Conservation (phyloP, 768 basidiomycete species). For the Lactifluus subvellereus region DNA sequence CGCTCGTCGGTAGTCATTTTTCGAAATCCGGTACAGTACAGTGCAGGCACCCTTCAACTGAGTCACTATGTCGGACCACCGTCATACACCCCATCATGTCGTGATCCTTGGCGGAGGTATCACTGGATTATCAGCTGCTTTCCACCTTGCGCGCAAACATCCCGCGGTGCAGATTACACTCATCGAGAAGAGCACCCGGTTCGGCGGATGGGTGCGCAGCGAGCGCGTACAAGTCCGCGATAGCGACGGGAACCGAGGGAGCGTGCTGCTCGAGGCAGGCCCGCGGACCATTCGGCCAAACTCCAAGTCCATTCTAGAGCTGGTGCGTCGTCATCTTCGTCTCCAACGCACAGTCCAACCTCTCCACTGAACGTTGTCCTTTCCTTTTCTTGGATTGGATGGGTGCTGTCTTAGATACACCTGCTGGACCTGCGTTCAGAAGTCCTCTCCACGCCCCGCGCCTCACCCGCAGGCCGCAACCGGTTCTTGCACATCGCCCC, state of each 20-base stretch:
- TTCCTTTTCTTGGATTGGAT: too few species aligned
- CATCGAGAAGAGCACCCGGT: conserved; percentile 53
- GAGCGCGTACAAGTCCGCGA: conserved; percentile 43
- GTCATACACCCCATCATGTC: conserved; percentile 34
- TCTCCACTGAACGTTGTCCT: not conserved
- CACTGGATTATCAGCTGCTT: conserved; percentile 76
- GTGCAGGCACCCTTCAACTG: not conserved
- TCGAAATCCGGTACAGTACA: too few species aligned
- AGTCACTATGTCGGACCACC: not conserved
- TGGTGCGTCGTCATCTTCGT: conserved; percentile 48
- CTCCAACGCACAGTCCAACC: not conserved
- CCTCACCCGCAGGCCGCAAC: conserved; percentile 67
- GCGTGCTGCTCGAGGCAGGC: conserved; percentile 73
- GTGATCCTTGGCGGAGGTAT: conserved; percentile 77
- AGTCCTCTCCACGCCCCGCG: conserved; percentile 60
- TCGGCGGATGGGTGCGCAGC: conserved; percentile 87
- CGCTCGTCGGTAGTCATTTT: not conserved
- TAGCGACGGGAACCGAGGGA: conserved; percentile 28
- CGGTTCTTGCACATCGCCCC: conserved; percentile 65
- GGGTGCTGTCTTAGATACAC: conserved; percentile 50
- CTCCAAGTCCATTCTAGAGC: conserved; percentile 63
- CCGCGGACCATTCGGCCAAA: conserved; percentile 83
- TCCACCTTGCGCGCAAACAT: conserved; percentile 64
- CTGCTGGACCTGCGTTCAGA: conserved; percentile 56
- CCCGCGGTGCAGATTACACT: conserved; percentile 56